Conservation (phyloP, 2,329 filamentous ascomycete species). For the Sporothrix dimorphospora region DNA sequence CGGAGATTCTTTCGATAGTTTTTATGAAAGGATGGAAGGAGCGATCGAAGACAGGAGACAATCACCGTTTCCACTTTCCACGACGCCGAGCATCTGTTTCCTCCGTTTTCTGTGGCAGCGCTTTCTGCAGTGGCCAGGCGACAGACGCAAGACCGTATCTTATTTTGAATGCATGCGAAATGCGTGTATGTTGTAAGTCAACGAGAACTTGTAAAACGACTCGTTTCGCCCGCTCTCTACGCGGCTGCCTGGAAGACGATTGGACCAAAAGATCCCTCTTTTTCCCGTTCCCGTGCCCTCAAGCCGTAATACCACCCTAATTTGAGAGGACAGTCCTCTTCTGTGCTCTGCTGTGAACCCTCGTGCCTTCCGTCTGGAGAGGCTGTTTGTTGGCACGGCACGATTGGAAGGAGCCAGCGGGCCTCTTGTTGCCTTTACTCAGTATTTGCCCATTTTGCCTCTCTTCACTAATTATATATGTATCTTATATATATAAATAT, state of each 20-base stretch:
- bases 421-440: not conserved
- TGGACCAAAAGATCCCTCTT: not conserved
- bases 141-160: not conserved
- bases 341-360: not conserved
- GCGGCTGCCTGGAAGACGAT: not conserved
- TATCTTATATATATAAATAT: no score
- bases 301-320: not conserved
- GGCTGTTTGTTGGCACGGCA: not conserved
- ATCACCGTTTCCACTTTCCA: not conserved
- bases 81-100: constrained; percentile 2
- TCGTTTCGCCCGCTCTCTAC: not conserved
- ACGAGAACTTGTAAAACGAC: not conserved
- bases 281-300: not conserved
- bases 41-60: not conserved
- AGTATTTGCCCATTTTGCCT: not conserved
- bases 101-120: not conserved
- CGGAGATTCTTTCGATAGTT: not conserved
- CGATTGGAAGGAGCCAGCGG: not conserved
- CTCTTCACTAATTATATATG: not conserved
- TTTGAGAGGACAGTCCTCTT: constrained; percentile 4
- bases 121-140: not conserved
- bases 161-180: not conserved
- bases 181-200: not conserved
- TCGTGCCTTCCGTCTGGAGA: not conserved
- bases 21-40: not conserved